Percentiles rank a stretch among this genome's conserved stretches.
phyloP scores from a whole-genome alignment of 306 rosid genomes.

The Fragaria vesca region DNA sequence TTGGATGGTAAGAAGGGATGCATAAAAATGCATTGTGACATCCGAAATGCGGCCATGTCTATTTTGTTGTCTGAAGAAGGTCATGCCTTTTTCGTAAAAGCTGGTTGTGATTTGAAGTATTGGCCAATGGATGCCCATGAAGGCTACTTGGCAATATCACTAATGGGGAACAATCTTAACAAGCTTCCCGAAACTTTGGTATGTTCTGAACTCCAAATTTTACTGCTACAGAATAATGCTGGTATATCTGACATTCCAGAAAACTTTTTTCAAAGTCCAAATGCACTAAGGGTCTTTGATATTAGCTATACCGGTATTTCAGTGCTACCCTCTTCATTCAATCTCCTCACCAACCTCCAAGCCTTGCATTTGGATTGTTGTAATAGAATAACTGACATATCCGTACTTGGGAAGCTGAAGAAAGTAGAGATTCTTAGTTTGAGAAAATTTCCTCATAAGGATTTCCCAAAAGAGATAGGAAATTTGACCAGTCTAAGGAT shows the following conservation, averaged over 20 bases:
- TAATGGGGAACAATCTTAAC: slow-evolving; percentile 5
- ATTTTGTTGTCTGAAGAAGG: slow-evolving; percentile 1
- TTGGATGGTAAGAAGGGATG: neutral
- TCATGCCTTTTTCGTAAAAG: neutral
- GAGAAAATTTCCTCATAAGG: neutral
- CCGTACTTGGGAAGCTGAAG: slow-evolving; percentile 1
- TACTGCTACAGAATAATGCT: slow-evolving; percentile 15
- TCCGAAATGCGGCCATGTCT: slow-evolving; percentile 10
- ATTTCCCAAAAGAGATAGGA: neutral
- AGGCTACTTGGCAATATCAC: slow-evolving; percentile 10
- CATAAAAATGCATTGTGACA: slow-evolving; percentile 28
- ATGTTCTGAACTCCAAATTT: slow-evolving; percentile 3
- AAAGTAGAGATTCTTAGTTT: slow-evolving; percentile 14
- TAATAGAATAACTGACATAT: neutral
- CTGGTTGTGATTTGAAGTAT: neutral
- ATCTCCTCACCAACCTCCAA: neutral
- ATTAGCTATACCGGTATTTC: neutral
- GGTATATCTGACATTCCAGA: neutral
- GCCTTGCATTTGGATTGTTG: slow-evolving; percentile 12
- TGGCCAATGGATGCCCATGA: slow-evolving; percentile 16
- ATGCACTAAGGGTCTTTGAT: neutral
- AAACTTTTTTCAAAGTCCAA: neutral
- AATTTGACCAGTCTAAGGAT: neutral
- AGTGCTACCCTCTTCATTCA: neutral
- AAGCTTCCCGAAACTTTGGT: slow-evolving; percentile 4